Percentiles rank a stretch among this genome's conserved stretches.
Conservation (phyloP, 106 monocot species). For the Amphibolis antarctica region DNA sequence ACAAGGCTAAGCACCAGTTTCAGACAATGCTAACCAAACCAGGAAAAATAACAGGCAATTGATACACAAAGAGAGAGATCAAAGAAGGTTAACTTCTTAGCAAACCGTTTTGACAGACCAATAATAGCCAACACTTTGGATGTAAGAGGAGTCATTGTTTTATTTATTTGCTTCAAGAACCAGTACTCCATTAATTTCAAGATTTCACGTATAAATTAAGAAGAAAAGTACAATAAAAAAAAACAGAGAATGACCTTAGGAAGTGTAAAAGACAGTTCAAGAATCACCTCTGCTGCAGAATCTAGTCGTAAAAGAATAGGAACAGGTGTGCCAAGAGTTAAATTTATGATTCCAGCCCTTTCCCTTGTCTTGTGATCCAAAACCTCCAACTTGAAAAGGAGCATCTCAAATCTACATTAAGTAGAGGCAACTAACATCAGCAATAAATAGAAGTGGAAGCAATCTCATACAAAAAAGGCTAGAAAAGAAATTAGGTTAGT, state of each 20-base stretch:
- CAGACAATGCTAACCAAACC: no score
- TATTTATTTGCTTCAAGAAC: no score
- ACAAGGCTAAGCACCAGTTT: no score
- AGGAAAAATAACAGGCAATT: no score
- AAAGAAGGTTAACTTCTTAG: no score
- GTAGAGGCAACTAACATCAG: not conserved
- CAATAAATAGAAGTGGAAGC: not conserved
- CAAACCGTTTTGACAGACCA: no score
- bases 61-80: no score
- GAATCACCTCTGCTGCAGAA: conserved; percentile 72
- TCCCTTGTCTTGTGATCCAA: conserved; percentile 92
- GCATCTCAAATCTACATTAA: conserved; percentile 52
- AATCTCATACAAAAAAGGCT: not conserved
- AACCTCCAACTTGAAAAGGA: conserved; percentile 83
- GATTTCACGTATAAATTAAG: not conserved
- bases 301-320: conserved; percentile 77
- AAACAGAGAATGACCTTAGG: not conserved
- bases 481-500: no score
- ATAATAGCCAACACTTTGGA: no score
- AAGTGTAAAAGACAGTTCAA: not conserved
- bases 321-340: conserved; percentile 50
- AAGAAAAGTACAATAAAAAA: not conserved
- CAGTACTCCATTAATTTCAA: not conserved
- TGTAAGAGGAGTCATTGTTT: no score
- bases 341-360: conserved; percentile 54